Base-by-base conservation (phyloP, 2,329 filamentous ascomycete species). In the Tolypocladium ophioglossoides region DNA sequence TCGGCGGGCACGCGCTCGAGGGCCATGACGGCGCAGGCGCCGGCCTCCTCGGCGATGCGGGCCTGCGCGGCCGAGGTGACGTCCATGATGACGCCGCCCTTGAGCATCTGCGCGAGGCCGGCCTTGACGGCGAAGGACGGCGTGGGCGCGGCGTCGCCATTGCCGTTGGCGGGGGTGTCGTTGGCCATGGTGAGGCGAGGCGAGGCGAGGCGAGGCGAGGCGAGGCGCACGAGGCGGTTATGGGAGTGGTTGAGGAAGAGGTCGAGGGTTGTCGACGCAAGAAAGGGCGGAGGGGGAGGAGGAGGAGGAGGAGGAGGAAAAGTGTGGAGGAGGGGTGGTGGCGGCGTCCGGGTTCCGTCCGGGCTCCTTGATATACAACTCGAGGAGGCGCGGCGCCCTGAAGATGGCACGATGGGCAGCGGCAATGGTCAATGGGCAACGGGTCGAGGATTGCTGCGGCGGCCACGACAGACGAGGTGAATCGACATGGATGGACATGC, bases 41-140 rank as follows among this genome's bases (percentile, higher is more conserved):
- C 94, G 57, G 94, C 91, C 71, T 97, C 91, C 74, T 99, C 94
- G 69, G 94, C 94, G 70, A 99, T 96, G 74, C 89, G 89, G 58
- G 94, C 91, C 78, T 95, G 91, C 68, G 89, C 87, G 30, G 91
- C 89, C 70, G 92, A 89, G 59, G 95, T 90, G 55, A 97, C 94
- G 73, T 99, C 94, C 94, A 99, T 99, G 74, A 99, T 99, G 61
- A 99, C 94, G 66, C 94, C 94, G 69, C 94, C 94, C 80, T 97
- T 96, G 74, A 97, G 78, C 94, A 99, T 99, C 73, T 95, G 88
- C 27, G 94, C 94, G 60, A 99, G 79, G 56, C 92, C 94, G 53
- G 90, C 87, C 82, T 99, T 99, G 80, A 96, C 86, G 62, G 85
- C 85, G 73, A 96, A 95, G 72, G 83, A 78, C 14, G 27, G 9